A percentile compares a stretch with the other conserved stretches of the same genome.
Conservation (phyloP, 768 basidiomycete species). For the Favolaschia claudopus region DNA sequence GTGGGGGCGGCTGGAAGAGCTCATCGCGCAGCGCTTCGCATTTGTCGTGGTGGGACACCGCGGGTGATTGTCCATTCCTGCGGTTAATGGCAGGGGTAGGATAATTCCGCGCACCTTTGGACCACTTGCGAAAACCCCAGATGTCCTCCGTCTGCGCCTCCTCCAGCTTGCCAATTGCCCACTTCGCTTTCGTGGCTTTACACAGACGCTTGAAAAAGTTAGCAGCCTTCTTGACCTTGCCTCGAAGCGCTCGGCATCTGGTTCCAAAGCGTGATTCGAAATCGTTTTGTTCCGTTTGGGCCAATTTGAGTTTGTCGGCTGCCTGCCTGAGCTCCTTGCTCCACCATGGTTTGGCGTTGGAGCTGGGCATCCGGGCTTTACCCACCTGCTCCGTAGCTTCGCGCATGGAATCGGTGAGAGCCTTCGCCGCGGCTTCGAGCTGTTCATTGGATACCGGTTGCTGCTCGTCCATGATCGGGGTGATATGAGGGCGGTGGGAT, state of each 20-base stretch:
- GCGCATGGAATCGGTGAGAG: constrained; percentile 5
- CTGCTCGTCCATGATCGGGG: neutral
- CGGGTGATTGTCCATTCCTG: neutral
- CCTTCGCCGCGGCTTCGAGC: constrained; percentile 3
- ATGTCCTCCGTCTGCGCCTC: constrained; percentile 3
- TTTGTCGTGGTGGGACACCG: neutral
- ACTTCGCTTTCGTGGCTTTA: neutral
- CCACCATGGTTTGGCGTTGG: constrained; percentile 18
- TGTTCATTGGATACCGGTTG: neutral
- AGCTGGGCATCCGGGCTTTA: neutral
- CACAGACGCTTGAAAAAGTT: neutral
- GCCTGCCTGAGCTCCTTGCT: neutral
- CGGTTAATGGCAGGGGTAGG: neutral
- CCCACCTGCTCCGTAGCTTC: constrained; percentile 1
- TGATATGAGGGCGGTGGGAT: neutral
- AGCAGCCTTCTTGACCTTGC: no score
- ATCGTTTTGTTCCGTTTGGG: neutral
- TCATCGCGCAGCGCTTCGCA: no score
- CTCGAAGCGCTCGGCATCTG: neutral
- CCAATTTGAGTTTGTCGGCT: neutral
- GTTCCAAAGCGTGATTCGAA: neutral
- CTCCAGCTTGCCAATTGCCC: neutral
- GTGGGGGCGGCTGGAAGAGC: no score
- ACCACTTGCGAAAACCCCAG: constrained; percentile 10
- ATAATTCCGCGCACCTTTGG: neutral